Conservation (phyloP, 148 eudicot genomes). For the Drosera capensis region DNA sequence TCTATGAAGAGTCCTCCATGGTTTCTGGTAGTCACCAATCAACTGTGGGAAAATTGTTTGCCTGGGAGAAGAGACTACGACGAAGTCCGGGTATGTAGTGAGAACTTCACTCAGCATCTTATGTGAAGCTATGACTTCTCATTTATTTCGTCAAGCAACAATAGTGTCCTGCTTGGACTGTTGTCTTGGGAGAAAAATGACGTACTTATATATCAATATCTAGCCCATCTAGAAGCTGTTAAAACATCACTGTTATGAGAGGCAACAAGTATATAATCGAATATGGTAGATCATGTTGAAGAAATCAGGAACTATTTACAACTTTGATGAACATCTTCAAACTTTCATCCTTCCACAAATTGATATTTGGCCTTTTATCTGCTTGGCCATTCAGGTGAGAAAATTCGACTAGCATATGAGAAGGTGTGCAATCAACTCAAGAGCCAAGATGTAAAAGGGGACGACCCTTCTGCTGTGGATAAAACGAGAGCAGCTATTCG, state of each 20-base stretch:
- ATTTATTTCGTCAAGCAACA: too few species aligned
- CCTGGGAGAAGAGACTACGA: conserved; percentile 97
- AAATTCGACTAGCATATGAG: conserved; percentile 67
- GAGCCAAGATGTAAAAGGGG: conserved; percentile 76
- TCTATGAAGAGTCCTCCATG: conserved; percentile 55
- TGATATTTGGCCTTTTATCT: conserved; percentile 2
- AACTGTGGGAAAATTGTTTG: conserved; percentile 66
- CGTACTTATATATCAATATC: too few species aligned
- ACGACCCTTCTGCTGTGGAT: conserved; percentile 51
- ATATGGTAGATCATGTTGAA: too few species aligned
- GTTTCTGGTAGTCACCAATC: conserved; percentile 76
- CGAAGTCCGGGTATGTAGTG: conserved; percentile 79
- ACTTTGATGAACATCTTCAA: neutral
- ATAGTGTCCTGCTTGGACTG: too few species aligned
- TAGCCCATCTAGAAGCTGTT: too few species aligned
- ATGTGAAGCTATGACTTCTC: too few species aligned
- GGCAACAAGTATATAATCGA: too few species aligned
- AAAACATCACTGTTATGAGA: too few species aligned
- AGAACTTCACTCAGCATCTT: conserved; percentile 1
- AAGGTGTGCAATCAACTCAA: conserved; percentile 68
- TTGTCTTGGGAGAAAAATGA: too few species aligned
- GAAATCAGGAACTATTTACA: too few species aligned
- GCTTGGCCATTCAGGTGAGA: conserved; percentile 57
- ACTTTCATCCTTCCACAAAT: neutral
- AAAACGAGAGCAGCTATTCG: conserved; percentile 69